Percentiles rank a stretch among this genome's conserved stretches.
These are phyloP conservation scores for Sclerotinia trifoliorum DNA, from an alignment of 2,329 filamentous ascomycete species.

Conservation along the genomic window DNA sequence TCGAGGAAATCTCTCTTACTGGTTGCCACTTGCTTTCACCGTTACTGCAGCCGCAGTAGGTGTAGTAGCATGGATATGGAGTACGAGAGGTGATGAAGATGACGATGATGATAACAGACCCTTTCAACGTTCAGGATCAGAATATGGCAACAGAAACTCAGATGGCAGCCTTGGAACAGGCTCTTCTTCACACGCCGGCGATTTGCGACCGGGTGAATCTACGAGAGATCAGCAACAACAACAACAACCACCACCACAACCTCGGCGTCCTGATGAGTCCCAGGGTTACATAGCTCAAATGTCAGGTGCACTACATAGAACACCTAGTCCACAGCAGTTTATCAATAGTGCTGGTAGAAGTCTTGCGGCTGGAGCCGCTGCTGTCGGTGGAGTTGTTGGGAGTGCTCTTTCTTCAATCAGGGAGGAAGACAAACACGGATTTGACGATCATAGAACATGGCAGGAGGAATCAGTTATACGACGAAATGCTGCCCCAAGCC, in stretches of 20 bases:
- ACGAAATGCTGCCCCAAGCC: conserved; percentile 45
- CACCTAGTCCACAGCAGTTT: conserved; percentile 84
- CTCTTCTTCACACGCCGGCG: conserved; percentile 44
- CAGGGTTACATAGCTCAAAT: conserved; percentile 71
- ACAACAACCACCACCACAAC: conserved; percentile 27
- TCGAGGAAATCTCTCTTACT: conserved; percentile 71
- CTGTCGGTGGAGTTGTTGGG: conserved; percentile 78
- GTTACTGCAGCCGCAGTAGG: conserved; percentile 85
- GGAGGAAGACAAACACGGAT: conserved; percentile 78
- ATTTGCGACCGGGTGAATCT: conserved; percentile 42
- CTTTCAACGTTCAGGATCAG: conserved; percentile 46
- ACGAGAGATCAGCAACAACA: conserved; percentile 34
- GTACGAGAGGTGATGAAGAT: conserved; percentile 74
- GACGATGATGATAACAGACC: conserved; percentile 52
- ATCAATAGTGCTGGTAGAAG: conserved; percentile 80
- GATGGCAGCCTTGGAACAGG: conserved; percentile 40
- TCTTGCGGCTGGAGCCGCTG: conserved; percentile 77
- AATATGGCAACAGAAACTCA: conserved; percentile 36
- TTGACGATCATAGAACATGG: conserved; percentile 86
- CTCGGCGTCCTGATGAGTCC: conserved; percentile 46
- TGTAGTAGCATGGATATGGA: conserved; percentile 90
- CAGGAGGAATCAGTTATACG: conserved; percentile 81
- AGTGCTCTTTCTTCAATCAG: conserved; percentile 79
- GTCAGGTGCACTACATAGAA: conserved; percentile 76
- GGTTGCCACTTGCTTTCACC: conserved; percentile 84